A percentile compares a stretch with the other conserved stretches of the same genome.
phyloP scores from a whole-genome alignment of 257 asterid species.

The Fraxinus excelsior region DNA sequence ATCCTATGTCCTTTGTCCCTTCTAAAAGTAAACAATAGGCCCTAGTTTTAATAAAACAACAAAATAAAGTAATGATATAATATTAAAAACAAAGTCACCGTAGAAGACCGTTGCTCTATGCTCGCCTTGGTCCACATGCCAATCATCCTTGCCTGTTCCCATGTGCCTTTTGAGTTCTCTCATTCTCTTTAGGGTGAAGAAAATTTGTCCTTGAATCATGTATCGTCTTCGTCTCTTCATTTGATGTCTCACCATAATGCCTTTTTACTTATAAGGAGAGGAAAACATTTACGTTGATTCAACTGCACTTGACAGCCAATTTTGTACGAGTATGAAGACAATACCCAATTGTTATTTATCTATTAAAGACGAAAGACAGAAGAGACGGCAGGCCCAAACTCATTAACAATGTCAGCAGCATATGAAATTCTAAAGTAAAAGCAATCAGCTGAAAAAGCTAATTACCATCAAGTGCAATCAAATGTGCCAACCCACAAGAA shows the following conservation, averaged over 20 bases:
- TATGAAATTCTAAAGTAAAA: neutral
- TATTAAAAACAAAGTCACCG: neutral
- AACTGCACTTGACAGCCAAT: neutral
- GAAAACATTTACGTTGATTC: neutral
- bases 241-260: neutral
- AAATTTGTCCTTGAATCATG: neutral
- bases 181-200: neutral
- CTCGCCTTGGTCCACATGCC: neutral
- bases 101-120: neutral
- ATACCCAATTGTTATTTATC: too few relatives aligned
- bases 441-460: neutral
- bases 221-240: neutral
- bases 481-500: neutral
- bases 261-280: neutral
- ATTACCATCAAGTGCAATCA: neutral
- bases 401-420: neutral
- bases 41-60: too few relatives aligned
- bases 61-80: too few relatives aligned
- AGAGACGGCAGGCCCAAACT: neutral
- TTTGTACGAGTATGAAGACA: neutral
- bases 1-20: neutral
- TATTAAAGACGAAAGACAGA: neutral
- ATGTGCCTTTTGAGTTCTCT: neutral
- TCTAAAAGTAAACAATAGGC: neutral
- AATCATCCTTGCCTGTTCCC: neutral